Conservation (phyloP, 2,329 filamentous ascomycete species). For the Epichloe hybrida region DNA sequence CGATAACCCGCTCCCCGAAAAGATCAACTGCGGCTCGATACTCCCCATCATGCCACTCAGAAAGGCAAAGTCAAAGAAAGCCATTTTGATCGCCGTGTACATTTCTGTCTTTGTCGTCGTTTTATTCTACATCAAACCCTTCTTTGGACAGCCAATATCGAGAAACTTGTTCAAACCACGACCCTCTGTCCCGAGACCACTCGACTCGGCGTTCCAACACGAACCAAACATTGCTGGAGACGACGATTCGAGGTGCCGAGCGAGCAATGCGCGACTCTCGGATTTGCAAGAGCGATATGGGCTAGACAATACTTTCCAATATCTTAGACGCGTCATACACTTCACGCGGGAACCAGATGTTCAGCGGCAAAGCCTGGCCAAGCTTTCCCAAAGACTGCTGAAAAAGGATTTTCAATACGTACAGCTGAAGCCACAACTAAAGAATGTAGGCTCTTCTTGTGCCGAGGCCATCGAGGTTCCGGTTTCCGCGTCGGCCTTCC, state of each 20-base stretch:
- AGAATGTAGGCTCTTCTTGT: constrained; percentile 28
- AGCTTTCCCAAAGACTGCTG: constrained; percentile 23
- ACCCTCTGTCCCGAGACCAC: neutral
- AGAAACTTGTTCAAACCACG: neutral
- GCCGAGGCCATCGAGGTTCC: constrained; percentile 33
- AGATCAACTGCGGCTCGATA: neutral
- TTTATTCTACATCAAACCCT: neutral
- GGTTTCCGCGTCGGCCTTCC: constrained; percentile 22
- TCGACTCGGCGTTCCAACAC: neutral
- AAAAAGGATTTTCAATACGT: constrained; percentile 34
- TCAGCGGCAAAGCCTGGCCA: constrained; percentile 34
- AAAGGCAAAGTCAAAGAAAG: neutral
- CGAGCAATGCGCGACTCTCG: neutral
- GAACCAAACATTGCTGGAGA: neutral
- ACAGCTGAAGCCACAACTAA: constrained; percentile 21
- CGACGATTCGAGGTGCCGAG: neutral
- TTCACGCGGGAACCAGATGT: constrained; percentile 33
- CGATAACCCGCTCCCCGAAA: neutral
- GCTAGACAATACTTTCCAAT: constrained; percentile 37
- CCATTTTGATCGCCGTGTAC: neutral
- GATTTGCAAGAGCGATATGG: constrained; percentile 23
- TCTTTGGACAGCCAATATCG: neutral
- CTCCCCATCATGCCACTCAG: neutral
- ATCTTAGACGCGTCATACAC: constrained; percentile 39
- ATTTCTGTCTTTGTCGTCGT: neutral